A percentile compares a stretch with the other conserved stretches of the same genome.
These are phyloP conservation scores for Suhomyces coccinellae DNA, from an alignment of 1,139 yeast species.

Conservation along the genomic window DNA sequence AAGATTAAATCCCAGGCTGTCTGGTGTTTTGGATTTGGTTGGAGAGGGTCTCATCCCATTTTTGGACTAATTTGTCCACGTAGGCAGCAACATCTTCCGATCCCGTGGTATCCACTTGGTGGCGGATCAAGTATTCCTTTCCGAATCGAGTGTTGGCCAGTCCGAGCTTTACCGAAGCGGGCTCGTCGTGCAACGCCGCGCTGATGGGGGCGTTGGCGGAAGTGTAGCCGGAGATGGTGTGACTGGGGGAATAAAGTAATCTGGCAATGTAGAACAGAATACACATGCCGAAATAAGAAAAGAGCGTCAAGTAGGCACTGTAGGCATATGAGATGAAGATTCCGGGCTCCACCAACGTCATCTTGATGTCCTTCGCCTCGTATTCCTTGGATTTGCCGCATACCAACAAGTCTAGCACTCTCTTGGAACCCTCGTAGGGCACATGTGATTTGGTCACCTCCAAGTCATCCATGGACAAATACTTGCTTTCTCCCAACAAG, in stretches of 20 bases:
- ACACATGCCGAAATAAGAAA: constrained; percentile 86
- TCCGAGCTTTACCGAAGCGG: constrained; percentile 65
- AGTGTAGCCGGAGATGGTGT: constrained; percentile 80
- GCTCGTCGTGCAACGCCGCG: constrained; percentile 37
- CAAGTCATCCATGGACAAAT: constrained; percentile 70
- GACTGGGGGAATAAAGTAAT: constrained; percentile 79
- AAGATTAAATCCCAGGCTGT: constrained; percentile 2
- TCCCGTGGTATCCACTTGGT: constrained; percentile 63
- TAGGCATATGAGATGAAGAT: constrained; percentile 85
- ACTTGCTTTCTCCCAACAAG: constrained; percentile 70
- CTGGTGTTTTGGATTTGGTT: constrained; percentile 68
- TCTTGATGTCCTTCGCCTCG: constrained; percentile 53
- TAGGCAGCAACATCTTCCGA: constrained; percentile 62
- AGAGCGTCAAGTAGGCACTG: constrained; percentile 68
- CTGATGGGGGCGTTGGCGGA: constrained; percentile 82
- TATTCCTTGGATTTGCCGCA: constrained; percentile 60
- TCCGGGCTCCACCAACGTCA: constrained; percentile 90
- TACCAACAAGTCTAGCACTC: constrained; percentile 82
- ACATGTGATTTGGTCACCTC: constrained; percentile 63
- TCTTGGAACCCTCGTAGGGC: constrained; percentile 91
- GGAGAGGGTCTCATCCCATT: constrained; percentile 57
- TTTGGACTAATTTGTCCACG: constrained; percentile 48
- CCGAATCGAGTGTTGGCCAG: constrained; percentile 70
- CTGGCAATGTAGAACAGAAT: constrained; percentile 82
- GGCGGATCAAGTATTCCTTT: constrained; percentile 55